Evolutionary conservation across 192 early-diverging fungal genomes (phyloP), one percentile per base, ranked within the genome.

Genomic region (Gaertneriomyces sp.): DNA sequence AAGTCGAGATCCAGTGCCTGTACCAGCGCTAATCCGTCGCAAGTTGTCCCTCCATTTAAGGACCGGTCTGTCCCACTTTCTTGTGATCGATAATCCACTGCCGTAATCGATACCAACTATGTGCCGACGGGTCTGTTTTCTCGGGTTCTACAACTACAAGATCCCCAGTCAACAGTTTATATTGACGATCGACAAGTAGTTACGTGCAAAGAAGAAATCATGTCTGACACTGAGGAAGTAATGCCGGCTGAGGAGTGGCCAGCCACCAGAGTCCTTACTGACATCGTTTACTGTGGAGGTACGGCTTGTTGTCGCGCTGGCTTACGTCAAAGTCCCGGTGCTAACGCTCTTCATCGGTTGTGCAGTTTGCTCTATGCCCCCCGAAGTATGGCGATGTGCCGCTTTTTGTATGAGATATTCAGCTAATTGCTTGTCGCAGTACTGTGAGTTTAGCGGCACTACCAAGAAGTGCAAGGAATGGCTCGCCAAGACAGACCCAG

Each of bases 401-500:
- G 2, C 14, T 11, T 9, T 60, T 11, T 42, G 14, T 25, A 25
- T 60, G 14, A 10, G n/a, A 1, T n/a, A 12, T 25, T 44, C 14
- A 12, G 1, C 10, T 55, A 50, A 7, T 47, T 5, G n/a, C 7
- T 69, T 7, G 39, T 33, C 33, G 20, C 20, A 92, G 90, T 98
- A 92, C 77, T 98, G 95, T 79, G 92, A 92, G 80, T 94, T 90
- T 60, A 84, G 88, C n/a, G 85, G 88, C 25, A 88, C 90, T 14
- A 74, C 82, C 45, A 86, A 88, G 58, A 88, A 91, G 68, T 98
- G 91, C 75, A 88, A 91, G 64, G 63, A 78, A 53, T 93, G 91
- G 91, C 78, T 94, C 42, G 69, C 79, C 39, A 74, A 76, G 19
- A 76, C 79, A 6, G 71, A 93, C 51, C 70, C 85, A 12, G 81